Base-by-base conservation (phyloP, 768 basidiomycete species). In the Pleurotus eryngii region DNA sequence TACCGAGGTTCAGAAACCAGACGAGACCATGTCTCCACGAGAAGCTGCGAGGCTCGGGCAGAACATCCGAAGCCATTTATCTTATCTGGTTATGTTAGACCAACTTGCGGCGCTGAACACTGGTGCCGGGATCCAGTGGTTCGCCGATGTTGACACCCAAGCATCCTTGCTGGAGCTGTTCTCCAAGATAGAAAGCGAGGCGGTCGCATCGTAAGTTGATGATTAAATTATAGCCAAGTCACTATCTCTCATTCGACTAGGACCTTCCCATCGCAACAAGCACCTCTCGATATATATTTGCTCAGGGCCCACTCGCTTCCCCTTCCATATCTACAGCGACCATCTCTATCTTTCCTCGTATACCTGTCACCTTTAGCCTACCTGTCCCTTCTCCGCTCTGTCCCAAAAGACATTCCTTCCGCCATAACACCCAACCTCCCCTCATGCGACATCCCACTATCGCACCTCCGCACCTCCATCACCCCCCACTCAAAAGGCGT, bases 41-140 rank as follows among this genome's bases (percentile, higher is more conserved):
- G 74, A 80, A 60, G 86, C 83, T 18, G 80, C 81, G 9, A 69
- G 68, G 37, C 67, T 83, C 22, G 81, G 81, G 2, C 70, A 69
- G 46, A 64, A 70, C 18, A 75, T 90, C 5, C 70, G 81, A 46
- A 75, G 81, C 26, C 80, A 87, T 60, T 66, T 92, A 9, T 76
- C 74, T 22, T 88, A 90, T 68, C 76, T 93, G 18, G 87, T 90
- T 68, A 79, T 82, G 72, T 73, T 92, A 9, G 91, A 93, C 63
- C 76, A 76, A 17, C 71, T 92, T 14, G 90, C 90, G 0, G 72
- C 76, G 11, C 74, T 78, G 55, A 81, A 82, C 57, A 81, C 84
- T 24, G 81, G 81, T 47, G 80, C 78, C 38, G 88, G 89, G 1
- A 76, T 87, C 40, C 76, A 83, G 54, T 92, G 91, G 91, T 92